Conservation (phyloP, 148 eudicot genomes). For the Spergularia marina region DNA sequence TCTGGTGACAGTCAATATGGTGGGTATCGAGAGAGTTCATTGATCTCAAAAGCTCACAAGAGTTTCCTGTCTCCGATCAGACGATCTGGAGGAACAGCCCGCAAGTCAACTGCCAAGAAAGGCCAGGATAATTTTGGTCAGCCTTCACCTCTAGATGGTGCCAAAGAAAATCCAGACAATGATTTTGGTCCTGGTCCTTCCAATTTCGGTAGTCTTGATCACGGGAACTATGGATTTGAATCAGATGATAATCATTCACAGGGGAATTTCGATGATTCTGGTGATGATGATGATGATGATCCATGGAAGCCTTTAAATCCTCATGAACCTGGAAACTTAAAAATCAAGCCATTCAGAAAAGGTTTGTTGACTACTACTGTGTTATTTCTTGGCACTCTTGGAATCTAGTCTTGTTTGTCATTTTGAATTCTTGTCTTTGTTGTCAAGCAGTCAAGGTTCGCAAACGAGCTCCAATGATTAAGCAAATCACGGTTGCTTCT, state of each 20-base stretch:
- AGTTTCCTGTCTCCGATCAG: constrained; percentile 58
- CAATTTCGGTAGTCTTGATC: constrained; percentile 29
- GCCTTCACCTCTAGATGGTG: constrained; percentile 36
- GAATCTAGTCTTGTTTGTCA: not conserved
- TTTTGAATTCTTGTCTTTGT: constrained; percentile 10
- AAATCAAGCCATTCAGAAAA: constrained; percentile 79
- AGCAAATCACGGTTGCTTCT: constrained; percentile 27
- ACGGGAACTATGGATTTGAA: constrained; percentile 42
- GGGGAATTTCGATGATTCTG: constrained; percentile 48
- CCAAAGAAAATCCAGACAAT: constrained; percentile 25
- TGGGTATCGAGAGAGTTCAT: constrained; percentile 41
- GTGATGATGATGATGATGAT: constrained; percentile 59
- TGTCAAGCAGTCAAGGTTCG: constrained; percentile 53
- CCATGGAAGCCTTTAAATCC: constrained; percentile 96
- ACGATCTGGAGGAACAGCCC: constrained; percentile 52
- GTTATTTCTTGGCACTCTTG: not conserved
- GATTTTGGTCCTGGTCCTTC: constrained; percentile 42
- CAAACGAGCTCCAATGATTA: constrained; percentile 34
- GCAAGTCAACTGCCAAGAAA: constrained; percentile 55
- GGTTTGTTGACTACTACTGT: constrained; percentile 36
- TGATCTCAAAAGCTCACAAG: constrained; percentile 61
- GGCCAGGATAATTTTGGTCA: constrained; percentile 31
- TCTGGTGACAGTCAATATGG: constrained; percentile 45
- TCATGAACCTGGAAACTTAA: constrained; percentile 81
- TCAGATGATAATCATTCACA: constrained; percentile 52